Evolutionary conservation across 495 filamentous ascomycete genomes (phyloP).

Genomic region (Penicillium robsamsonii): DNA sequence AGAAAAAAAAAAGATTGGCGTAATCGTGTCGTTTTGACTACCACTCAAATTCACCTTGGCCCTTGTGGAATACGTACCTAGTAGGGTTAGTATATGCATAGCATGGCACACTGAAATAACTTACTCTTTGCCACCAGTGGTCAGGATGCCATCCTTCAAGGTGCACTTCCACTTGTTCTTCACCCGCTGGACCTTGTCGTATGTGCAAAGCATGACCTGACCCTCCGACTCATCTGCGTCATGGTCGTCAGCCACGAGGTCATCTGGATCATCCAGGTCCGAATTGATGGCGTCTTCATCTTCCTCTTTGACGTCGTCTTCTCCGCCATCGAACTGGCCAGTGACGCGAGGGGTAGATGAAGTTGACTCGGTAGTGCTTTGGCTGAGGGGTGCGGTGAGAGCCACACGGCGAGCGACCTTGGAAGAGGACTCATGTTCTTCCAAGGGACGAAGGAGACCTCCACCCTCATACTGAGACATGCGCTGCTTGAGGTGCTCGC

Average conservation of each 20-base stretch:
- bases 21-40: conserved; percentile 39
- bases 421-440: conserved; percentile 34
- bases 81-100: conserved; percentile 7
- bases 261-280: conserved; percentile 92
- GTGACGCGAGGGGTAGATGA: conserved; percentile 13
- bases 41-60: conserved; percentile 96
- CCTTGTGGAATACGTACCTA: conserved; percentile 96
- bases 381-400: conserved; percentile 6
- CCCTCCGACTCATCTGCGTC: conserved; percentile 78
- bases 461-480: conserved; percentile 72
- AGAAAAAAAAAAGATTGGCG: no score
- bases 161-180: conserved; percentile 99
- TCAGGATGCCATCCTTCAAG: conserved; percentile 93
- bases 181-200: conserved; percentile 97
- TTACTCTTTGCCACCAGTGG: conserved; percentile 82
- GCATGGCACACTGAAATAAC: conserved; percentile 23
- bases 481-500: conserved; percentile 48
- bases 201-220: conserved; percentile 96
- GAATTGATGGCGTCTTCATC: conserved; percentile 99
- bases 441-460: conserved; percentile 72
- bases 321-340: conserved; percentile 64
- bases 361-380: not conserved
- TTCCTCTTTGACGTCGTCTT: conserved; percentile 58
- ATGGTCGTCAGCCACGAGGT: conserved; percentile 69
- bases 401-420: conserved; percentile 17